Percentiles rank a stretch among this genome's conserved stretches.
Evolutionary conservation across 2,329 filamentous ascomycete species (phyloP).

Genomic region (Amylocarpus encephaloides): DNA sequence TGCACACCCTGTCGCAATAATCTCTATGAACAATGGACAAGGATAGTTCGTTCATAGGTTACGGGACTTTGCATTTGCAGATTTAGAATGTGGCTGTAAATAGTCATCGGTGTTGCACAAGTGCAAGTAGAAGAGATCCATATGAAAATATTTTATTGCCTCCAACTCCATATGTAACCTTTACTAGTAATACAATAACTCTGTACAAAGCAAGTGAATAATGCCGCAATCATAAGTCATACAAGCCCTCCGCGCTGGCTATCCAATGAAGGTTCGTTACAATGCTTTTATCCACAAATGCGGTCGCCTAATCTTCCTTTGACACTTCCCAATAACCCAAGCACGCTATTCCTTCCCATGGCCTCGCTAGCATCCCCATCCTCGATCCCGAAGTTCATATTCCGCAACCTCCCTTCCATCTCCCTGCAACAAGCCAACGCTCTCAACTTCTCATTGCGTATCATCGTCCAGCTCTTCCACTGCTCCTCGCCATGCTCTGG

Average conservation of each 20-base stretch:
- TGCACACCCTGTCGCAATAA: too few species aligned
- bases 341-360: constrained; percentile 1
- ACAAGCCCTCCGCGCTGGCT: neutral
- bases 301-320: neutral
- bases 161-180: too few species aligned
- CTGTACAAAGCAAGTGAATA: neutral
- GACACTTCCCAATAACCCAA: neutral
- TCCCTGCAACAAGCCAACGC: neutral
- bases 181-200: neutral
- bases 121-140: too few species aligned
- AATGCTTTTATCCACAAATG: neutral
- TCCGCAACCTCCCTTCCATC: constrained; percentile 1
- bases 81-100: too few species aligned
- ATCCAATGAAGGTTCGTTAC: too few species aligned
- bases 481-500: neutral
- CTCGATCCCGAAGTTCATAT: neutral
- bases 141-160: too few species aligned
- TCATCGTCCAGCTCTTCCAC: neutral
- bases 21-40: too few species aligned
- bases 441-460: neutral
- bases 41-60: too few species aligned
- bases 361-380: neutral
- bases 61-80: too few species aligned
- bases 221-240: neutral
- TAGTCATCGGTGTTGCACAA: too few species aligned